Evolutionary conservation across 192 early-diverging fungal genomes (phyloP).

Genomic region (Chytriomyces hyalinus): DNA sequence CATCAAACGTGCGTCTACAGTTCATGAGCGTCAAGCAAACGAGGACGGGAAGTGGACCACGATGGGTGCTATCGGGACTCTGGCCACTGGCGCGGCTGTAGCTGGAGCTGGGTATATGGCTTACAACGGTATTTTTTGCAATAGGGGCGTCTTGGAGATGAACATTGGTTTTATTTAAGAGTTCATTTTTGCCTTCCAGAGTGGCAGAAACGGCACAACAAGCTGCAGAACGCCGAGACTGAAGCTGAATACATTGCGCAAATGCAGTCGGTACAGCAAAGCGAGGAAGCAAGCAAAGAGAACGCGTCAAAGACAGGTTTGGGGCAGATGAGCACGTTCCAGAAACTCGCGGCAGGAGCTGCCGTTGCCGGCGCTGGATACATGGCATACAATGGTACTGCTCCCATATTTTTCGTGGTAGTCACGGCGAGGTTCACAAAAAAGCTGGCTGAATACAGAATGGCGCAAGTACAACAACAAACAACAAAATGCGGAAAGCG

Average conservation of each 20-base stretch:
- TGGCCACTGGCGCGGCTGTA: neutral
- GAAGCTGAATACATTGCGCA: neutral
- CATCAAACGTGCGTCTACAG: neutral
- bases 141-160: neutral
- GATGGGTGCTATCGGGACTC: neutral
- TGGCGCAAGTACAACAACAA: neutral
- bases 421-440: too few relatives aligned
- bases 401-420: neutral
- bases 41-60: neutral
- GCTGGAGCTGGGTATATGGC: neutral
- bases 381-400: neutral
- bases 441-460: neutral
- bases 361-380: neutral
- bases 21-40: neutral
- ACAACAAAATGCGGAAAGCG: neutral
- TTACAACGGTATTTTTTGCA: slow-evolving; percentile 3
- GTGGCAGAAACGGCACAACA: neutral
- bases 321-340: neutral
- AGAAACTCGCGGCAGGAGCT: neutral
- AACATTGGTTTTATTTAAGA: neutral
- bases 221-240: neutral
- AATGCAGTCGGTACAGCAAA: neutral
- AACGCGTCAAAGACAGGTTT: neutral
- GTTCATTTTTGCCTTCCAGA: too few relatives aligned
- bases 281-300: neutral